Percentiles rank a stretch among this genome's conserved stretches.
phyloP scores from a whole-genome alignment of 2,329 filamentous ascomycete genomes.

The Epichloe scottii region DNA sequence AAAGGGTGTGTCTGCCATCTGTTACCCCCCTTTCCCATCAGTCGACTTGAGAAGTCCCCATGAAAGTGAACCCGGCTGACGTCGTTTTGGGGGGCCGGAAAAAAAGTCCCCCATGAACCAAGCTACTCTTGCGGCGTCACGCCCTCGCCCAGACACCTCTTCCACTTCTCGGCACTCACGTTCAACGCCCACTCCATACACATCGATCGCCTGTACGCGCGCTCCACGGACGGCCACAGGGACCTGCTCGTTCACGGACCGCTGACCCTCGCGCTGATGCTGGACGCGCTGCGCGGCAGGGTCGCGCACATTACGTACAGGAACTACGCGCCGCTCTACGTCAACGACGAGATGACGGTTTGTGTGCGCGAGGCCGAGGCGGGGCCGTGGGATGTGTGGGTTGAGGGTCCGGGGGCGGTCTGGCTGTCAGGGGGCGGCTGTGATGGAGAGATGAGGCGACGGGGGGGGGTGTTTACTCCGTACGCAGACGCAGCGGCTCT shows the following conservation, averaged over 20 bases:
- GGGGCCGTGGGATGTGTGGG: conserved; percentile 49
- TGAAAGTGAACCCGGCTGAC: too few relatives aligned
- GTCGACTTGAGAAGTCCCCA: too few relatives aligned
- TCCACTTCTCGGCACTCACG: conserved; percentile 80
- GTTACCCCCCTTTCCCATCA: background rate
- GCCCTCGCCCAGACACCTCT: conserved; percentile 62
- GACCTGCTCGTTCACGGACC: conserved; percentile 79
- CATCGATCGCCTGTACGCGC: conserved; percentile 60
- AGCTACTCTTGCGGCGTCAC: conserved; percentile 38
- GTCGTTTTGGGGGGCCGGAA: too few relatives aligned
- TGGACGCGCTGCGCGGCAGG: conserved; percentile 42
- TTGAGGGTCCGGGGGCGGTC: conserved; percentile 46
- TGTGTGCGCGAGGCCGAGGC: conserved; percentile 42
- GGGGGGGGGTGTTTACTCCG: too few relatives aligned
- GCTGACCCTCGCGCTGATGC: conserved; percentile 63
- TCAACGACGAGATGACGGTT: conserved; percentile 55
- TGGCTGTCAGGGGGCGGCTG: conserved; percentile 47
- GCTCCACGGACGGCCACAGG: conserved; percentile 59
- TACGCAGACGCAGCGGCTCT: too few relatives aligned
- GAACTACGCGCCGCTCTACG: conserved; percentile 73
- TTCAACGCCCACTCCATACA: conserved; percentile 92
- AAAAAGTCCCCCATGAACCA: conserved; percentile 17
- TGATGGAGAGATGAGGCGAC: conserved; percentile 8
- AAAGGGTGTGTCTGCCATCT: conserved; percentile 12
- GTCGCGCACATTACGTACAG: conserved; percentile 58